phyloP scores from a whole-genome alignment of 1,284 basidiomycete genomes.

The Boletus smithii region DNA sequence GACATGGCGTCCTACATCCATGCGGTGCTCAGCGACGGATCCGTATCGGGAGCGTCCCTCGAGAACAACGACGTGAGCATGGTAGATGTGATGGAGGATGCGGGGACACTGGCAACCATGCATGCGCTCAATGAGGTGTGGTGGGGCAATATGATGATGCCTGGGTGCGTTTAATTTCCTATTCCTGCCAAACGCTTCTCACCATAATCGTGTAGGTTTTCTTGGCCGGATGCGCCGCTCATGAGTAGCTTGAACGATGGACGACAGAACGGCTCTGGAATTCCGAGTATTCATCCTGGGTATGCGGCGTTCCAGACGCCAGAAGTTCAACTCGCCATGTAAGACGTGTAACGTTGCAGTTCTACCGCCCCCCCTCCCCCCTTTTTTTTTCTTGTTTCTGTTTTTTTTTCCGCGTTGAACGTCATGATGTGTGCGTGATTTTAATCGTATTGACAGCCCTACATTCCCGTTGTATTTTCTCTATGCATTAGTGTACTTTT shows the following conservation, averaged over 20 bases:
- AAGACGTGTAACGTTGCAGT: too few relatives aligned
- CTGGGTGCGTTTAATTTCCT: constrained; percentile 47
- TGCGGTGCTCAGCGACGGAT: too few relatives aligned
- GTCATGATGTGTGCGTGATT: background rate
- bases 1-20: too few relatives aligned
- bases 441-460: background rate
- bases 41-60: background rate
- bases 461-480: background rate
- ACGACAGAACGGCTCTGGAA: constrained; percentile 4
- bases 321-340: constrained; percentile 28
- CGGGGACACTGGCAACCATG: constrained; percentile 69
- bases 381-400: background rate
- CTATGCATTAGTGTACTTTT: background rate
- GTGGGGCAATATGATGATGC: constrained; percentile 80
- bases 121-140: constrained; percentile 65
- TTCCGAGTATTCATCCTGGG: constrained; percentile 22
- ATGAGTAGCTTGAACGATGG: constrained; percentile 26
- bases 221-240: constrained; percentile 31
- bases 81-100: constrained; percentile 41
- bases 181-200: background rate
- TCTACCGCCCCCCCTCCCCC: too few relatives aligned
- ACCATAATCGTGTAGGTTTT: constrained; percentile 19
- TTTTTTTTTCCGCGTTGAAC: background rate
- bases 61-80: constrained; percentile 40
- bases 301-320: constrained; percentile 21